A percentile compares a stretch with the other conserved stretches of the same genome.
phyloP scores from a whole-genome alignment of 306 rosid genomes.

The Medicago ruthenica region DNA sequence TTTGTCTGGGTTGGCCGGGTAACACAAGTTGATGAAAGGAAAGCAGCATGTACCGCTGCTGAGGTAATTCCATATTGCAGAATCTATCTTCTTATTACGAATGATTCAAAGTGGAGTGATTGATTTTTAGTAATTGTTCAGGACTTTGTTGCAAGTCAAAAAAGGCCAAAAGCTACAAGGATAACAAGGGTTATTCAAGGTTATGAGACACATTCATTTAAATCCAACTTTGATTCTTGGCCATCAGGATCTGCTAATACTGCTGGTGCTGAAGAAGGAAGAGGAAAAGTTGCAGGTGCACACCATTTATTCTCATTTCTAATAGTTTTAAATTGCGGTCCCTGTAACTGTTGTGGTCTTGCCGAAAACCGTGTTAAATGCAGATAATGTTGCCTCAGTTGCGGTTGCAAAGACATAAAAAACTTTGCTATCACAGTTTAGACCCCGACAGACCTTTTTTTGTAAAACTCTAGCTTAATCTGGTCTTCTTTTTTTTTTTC shows the following conservation, averaged over 20 bases:
- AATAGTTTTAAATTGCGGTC: background rate
- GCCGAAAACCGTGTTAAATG: background rate
- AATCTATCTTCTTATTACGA: conserved; percentile 35
- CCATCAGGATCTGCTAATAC: conserved; percentile 84
- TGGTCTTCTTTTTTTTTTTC: conserved; percentile 21
- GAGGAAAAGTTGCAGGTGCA: conserved; percentile 99
- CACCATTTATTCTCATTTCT: conserved; percentile 32
- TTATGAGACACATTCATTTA: conserved; percentile 89
- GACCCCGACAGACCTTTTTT: background rate
- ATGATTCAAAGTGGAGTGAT: conserved; percentile 36
- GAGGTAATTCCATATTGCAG: conserved; percentile 66
- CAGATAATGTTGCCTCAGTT: background rate
- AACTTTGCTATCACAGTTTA: background rate
- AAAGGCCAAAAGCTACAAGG: conserved; percentile 85
- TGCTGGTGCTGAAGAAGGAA: conserved; percentile 90
- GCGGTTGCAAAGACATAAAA: background rate
- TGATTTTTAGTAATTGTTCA: conserved; percentile 48
- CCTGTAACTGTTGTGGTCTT: background rate
- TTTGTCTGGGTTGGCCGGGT: conserved; percentile 95
- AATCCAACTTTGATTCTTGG: conserved; percentile 96
- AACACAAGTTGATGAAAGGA: conserved; percentile 97
- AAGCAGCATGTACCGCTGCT: conserved; percentile 80
- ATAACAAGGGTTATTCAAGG: conserved; percentile 95
- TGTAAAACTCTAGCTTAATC: background rate
- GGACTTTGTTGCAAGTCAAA: conserved; percentile 82